Evolutionary conservation across 805 yeast species (phyloP).

Genomic region (Starmerella roubikii): DNA sequence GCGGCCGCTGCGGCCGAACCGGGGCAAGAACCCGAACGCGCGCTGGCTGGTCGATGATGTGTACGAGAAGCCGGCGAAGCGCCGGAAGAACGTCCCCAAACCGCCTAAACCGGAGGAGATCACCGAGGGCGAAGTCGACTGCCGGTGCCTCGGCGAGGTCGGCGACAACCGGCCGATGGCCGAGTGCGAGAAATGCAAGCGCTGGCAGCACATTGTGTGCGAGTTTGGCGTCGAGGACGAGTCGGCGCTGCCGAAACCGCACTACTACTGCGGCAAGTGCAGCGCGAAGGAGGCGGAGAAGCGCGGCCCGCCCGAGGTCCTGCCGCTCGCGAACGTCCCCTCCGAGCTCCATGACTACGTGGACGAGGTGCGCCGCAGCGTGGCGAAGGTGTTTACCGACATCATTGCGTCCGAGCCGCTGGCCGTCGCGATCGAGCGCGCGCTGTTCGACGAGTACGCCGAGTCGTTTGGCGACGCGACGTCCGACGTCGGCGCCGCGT

Average conservation of each 20-base stretch:
- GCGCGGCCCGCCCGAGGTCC: not conserved
- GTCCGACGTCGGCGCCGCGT: constrained; percentile 29
- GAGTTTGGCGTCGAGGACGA: constrained; percentile 35
- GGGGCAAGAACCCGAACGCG: constrained; percentile 15
- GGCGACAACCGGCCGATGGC: constrained; percentile 40
- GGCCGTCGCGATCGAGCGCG: constrained; percentile 40
- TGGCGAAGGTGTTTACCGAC: constrained; percentile 28
- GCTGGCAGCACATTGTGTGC: constrained; percentile 61
- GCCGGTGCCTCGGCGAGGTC: constrained; percentile 29
- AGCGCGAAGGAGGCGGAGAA: constrained; percentile 21
- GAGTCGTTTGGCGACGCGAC: constrained; percentile 16
- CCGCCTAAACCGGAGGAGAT: constrained; percentile 1
- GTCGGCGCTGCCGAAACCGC: constrained; percentile 35
- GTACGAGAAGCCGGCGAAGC: constrained; percentile 1
- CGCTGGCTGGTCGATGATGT: constrained; percentile 13
- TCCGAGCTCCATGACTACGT: not conserved
- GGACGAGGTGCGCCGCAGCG: constrained; percentile 1
- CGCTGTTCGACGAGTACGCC: constrained; percentile 32
- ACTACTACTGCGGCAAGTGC: constrained; percentile 43
- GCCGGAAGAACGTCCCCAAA: not conserved
- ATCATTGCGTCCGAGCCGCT: constrained; percentile 26
- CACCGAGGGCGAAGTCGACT: constrained; percentile 11
- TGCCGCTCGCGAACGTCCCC: too few species aligned
- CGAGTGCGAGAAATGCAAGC: constrained; percentile 48
- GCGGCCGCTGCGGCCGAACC: constrained; percentile 16